Evolutionary conservation across 129 eudicot species (phyloP).

Genomic region (Saposhnikovia divaricata): DNA sequence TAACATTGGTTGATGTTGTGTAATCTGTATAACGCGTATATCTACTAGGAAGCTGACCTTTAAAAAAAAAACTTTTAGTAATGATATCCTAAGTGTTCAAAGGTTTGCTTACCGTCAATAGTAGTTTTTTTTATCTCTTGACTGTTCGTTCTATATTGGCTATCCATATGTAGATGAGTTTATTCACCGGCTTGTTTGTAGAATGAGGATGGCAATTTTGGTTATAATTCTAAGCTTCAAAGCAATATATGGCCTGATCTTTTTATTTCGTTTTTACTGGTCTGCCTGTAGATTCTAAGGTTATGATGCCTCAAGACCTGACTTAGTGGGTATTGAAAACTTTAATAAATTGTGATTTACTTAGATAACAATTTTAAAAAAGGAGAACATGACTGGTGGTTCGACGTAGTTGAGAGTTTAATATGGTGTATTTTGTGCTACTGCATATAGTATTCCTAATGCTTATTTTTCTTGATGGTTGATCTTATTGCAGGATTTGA

Average conservation of each 20-base stretch:
- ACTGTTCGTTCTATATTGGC: not conserved
- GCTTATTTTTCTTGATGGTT: not conserved
- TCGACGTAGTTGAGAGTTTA: not conserved
- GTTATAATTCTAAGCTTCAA: not conserved
- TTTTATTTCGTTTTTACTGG: not conserved
- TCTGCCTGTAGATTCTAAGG: not conserved
- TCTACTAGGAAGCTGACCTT: not conserved
- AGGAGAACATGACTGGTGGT: not conserved
- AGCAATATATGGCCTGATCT: not conserved
- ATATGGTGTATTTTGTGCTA: not conserved
- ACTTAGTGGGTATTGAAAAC: too few relatives aligned
- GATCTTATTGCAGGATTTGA: conserved; percentile 62
- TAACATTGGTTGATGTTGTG: not conserved
- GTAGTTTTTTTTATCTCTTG: not conserved
- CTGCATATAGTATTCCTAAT: not conserved
- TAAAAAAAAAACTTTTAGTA: too few relatives aligned
- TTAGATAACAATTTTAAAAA: too few relatives aligned
- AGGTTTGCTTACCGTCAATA: not conserved
- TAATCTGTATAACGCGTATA: not conserved
- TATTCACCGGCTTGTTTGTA: not conserved
- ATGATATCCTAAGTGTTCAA: too few relatives aligned
- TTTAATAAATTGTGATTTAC: too few relatives aligned
- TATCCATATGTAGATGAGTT: not conserved
- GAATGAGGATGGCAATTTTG: not conserved
- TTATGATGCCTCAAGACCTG: not conserved